Base-by-base conservation (phyloP, 768 basidiomycete genomes). In the Rhizopogon vinicolor region DNA sequence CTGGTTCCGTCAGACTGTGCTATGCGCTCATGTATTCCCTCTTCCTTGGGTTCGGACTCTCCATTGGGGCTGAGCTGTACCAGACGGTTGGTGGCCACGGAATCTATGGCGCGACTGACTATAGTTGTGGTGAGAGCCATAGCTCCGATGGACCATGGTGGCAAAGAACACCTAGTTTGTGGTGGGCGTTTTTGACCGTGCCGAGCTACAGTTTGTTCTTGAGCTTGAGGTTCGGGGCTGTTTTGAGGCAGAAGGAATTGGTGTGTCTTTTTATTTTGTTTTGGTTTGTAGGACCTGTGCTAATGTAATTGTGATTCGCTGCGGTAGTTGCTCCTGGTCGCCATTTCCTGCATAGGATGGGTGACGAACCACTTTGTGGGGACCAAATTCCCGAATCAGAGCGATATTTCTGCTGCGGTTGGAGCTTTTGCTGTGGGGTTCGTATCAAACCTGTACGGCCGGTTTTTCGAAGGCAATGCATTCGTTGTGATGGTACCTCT, bases 351-450 rank as follows among this genome's bases (percentile, higher is more conserved):
- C 54, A 71, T 82, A 18, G 91, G 91, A 1, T 93, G 90, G 89
- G 79, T 82, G 13, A 84, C 82, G 41, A 94, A 92, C 67, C 84
- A 89, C 64, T 82, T 78, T 3, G 81, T 83, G 3, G 73, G 79
- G 1, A 69, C 65, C 29, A 78, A 77, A 64, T 90, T 91, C 65
- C 72, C 74, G 35, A 80, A 80, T 57, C 86, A 90, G 67, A 79
- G 77, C 54, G 90, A 94, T 65, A 86, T 93, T 65, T 85, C 81
- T 29, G 86, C 89, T 6, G 89, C 89, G 2, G 80, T 90, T 54
- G 91, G 86, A 76, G 86, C 88, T 1, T 90, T 94, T 62, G 84
- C 86, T 1, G 90, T 93, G 41, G 91, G 91, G 6, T 73, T 92
- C 53, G 74, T 91, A 46, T 80, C 91, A 31, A 92, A 92, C 66